These are phyloP conservation scores for Yarrowia sp. DNA, from an alignment of 805 yeast species.

Conservation along the genomic window DNA sequence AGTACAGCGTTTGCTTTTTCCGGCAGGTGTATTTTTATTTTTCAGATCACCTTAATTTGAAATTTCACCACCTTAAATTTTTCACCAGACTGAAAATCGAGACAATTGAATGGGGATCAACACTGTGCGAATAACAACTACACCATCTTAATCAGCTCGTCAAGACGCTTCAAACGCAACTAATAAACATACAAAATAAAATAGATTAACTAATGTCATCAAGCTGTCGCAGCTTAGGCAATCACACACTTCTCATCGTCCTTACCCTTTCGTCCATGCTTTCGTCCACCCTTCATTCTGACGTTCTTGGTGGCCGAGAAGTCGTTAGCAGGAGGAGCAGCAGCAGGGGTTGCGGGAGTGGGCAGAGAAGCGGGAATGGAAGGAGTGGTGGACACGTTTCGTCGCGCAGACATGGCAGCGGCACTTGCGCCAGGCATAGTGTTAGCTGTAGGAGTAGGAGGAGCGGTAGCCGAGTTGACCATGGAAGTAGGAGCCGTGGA, in stretches of 20 bases:
- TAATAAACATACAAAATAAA: neutral
- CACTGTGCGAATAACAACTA: too few species aligned
- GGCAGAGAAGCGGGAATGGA: neutral
- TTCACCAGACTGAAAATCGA: too few species aligned
- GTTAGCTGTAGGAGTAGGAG: neutral
- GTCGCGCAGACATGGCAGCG: neutral
- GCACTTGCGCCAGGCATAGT: neutral
- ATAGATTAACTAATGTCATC: neutral
- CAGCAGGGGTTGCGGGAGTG: neutral
- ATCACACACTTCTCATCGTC: slow-evolving; percentile 24
- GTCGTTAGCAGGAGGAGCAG: neutral
- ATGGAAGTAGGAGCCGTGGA: slow-evolving; percentile 12
- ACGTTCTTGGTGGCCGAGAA: neutral
- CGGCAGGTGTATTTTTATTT: too few species aligned
- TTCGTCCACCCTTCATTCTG: neutral
- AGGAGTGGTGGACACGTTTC: slow-evolving; percentile 9
- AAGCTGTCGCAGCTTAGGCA: neutral
- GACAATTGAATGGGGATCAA: too few species aligned
- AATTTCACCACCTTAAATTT: too few species aligned
- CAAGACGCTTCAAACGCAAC: too few species aligned
- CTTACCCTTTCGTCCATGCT: slow-evolving; percentile 24
- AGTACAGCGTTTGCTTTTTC: too few species aligned
- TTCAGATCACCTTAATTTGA: too few species aligned
- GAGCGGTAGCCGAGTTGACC: neutral
- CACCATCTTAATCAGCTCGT: too few species aligned